These are phyloP conservation scores for Agaricales sp. DNA, from an alignment of 1,284 basidiomycete genomes.

Conservation along the genomic window DNA sequence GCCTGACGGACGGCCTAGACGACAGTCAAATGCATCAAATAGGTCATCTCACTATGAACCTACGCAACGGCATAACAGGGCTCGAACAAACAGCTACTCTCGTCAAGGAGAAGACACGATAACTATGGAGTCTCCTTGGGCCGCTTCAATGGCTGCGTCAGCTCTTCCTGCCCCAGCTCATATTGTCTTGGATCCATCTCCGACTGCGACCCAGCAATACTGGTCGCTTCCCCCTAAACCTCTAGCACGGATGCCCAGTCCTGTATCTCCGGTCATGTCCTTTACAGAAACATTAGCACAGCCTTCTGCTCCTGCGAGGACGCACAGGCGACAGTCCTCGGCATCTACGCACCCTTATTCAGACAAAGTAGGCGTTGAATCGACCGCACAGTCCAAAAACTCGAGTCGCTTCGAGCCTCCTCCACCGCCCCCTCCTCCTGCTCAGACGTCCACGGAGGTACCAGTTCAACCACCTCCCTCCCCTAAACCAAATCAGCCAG, in stretches of 20 bases:
- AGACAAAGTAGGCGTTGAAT: slow-evolving; percentile 3
- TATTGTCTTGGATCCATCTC: not conserved
- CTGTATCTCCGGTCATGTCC: not conserved
- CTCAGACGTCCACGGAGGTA: not conserved
- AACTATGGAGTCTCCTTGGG: not conserved
- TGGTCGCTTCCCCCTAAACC: not conserved
- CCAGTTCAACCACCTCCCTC: slow-evolving; percentile 10
- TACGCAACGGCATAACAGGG: not conserved
- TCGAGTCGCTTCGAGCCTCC: slow-evolving; percentile 6
- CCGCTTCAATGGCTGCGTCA: not conserved
- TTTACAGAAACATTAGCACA: not conserved
- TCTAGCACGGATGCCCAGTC: not conserved
- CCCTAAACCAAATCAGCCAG: slow-evolving; percentile 12
- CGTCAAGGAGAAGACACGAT: not conserved
- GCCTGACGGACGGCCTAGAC: not conserved
- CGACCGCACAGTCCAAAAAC: slow-evolving; percentile 5
- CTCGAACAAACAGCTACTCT: not conserved
- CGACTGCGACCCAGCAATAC: not conserved
- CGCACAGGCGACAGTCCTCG: not conserved
- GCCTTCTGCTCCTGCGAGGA: not conserved
- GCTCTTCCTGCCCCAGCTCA: not conserved
- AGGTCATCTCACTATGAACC: not conserved
- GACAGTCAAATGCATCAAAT: not conserved
- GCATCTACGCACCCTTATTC: not conserved
- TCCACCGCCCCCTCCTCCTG: slow-evolving; percentile 10